These are phyloP conservation scores for Colletotrichum orchidophilum DNA, from an alignment of 2,329 filamentous ascomycete genomes.

Conservation along the genomic window DNA sequence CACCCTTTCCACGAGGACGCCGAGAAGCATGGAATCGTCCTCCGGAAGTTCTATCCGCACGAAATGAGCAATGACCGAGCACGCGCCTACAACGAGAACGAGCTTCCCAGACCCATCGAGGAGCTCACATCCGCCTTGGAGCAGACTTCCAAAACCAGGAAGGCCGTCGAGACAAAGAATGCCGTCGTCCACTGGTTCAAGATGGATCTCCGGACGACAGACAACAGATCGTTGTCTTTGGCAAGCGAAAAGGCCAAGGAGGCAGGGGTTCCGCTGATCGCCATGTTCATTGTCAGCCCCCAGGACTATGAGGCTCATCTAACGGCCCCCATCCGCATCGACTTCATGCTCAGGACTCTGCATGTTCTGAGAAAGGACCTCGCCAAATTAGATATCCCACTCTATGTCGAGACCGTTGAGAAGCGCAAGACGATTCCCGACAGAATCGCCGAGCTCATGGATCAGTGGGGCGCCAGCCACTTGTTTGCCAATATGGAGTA, in stretches of 20 bases:
- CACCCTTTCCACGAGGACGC: conserved; percentile 57
- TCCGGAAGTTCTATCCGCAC: conserved; percentile 81
- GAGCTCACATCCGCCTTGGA: conserved; percentile 68
- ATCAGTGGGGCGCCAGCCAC: conserved; percentile 78
- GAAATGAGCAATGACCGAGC: conserved; percentile 88
- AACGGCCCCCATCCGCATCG: conserved; percentile 76
- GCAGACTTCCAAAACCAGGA: conserved; percentile 66
- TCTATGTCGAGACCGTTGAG: conserved; percentile 78
- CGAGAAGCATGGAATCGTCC: conserved; percentile 69
- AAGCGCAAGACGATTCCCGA: conserved; percentile 69
- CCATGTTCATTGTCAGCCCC: conserved; percentile 82
- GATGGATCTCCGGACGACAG: conserved; percentile 76
- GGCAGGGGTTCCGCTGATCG: conserved; percentile 76
- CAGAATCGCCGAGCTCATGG: conserved; percentile 71
- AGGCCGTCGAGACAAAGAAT: conserved; percentile 60
- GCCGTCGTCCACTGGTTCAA: conserved; percentile 93
- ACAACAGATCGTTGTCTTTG: conserved; percentile 77
- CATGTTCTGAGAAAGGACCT: conserved; percentile 72
- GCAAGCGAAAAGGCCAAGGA: conserved; percentile 74
- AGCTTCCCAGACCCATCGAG: conserved; percentile 78
- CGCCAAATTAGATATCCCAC: conserved; percentile 76
- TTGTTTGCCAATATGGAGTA: conserved; percentile 89
- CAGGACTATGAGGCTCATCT: conserved; percentile 87
- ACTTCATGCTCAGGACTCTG: conserved; percentile 82
- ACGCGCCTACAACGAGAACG: conserved; percentile 74